Base-by-base conservation (phyloP, 2,329 filamentous ascomycete species). In the Clarireedia paspali region DNA sequence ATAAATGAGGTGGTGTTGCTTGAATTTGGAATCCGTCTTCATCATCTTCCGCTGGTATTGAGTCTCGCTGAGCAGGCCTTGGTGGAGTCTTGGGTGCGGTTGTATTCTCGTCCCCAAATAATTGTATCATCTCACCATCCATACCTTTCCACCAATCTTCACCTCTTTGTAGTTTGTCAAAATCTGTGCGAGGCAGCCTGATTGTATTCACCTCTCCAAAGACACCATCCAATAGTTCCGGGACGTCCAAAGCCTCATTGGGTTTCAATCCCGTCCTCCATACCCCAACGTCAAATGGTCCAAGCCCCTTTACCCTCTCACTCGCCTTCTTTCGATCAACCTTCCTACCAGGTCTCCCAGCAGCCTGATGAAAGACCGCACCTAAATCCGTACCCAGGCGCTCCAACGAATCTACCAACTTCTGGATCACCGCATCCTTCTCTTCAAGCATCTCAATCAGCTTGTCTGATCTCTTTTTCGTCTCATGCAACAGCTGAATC, bases 401-500 rank as follows among this genome's bases (percentile, higher is more conserved):
- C 59, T 82, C 78, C 44, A 81, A 70, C 50, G 76, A 75, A 63
- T 83, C 79, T 12, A 79, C 64, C 34, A 83, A 63, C 55, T 77
- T 78, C 38, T 74, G 72, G 60, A 83, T 79, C 10, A 79, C 74
- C 56, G 72, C 74, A 63, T 83, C 80, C 62, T 82, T 83, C 40
- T 77, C 74, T 12, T 69, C 66, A 9, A 83, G 65, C 26, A 72
- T 69, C 4, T 70, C 63, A 10, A 77, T 58, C n/a, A 83, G 69
- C 53, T 78, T 72, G 48, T 71, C 66, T 36, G 73, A 71, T 17
- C 75, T 70, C 24, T 26, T 15, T 38, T n/a, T 45, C 4, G 70
- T 67, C 57, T 75, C 72, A 5, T 74, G 73, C 24, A 73, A 71
- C 6, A 70, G 63, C 6, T 81, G 64, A 7, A 82, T 66, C 26